Evolutionary conservation across 306 rosid species (phyloP), one percentile per base, ranked within the genome.

Genomic region (Prunus davidiana): DNA sequence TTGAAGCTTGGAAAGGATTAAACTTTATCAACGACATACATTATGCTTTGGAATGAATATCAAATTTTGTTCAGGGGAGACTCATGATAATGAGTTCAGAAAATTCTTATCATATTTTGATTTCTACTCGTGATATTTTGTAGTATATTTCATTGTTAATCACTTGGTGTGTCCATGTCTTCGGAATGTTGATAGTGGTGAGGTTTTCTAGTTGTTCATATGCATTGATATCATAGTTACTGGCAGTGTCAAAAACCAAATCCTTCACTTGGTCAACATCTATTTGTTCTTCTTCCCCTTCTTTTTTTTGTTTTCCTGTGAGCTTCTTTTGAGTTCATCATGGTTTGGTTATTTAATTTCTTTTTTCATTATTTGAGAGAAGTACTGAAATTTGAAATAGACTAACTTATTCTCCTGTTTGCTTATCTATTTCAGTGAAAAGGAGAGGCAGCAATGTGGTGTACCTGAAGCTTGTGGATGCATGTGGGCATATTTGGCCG

Each of bases 401-500:
- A 52, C 60, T 30, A 27, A 30, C 74, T 49, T 73, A 67, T 78
- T 61, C 78, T 76, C 49, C 82, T 83, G 55, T 78, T 82, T 60
- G 78, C 61, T 10, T 84, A 24, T 67, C 67, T 27, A 61, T 64
- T 65, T 76, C 84, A 96, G 99, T 82, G 99, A 96, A 85, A 92
- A 70, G 80, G 99, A 92, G 90, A 88, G 98, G 85, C 88, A 86
- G 80, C 89, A 87, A 76, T 84, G 82, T 78, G 86, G 86, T 64
- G 82, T 92, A 73, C 83, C 85, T 19, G 98, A 96, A 81, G 84
- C 87, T 71, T 92, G 97, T 80, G 99, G 99, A 72, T 96, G 99
- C 86, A 28, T 96, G 78, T 96, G 99, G 99, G 83, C 79, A 24
- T 92, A 92, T 80, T 86, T 92, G 79, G 87, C 91, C 69, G 98